These are phyloP conservation scores for Calophaca sinica DNA, from an alignment of 306 rosid genomes.

Conservation along the genomic window DNA sequence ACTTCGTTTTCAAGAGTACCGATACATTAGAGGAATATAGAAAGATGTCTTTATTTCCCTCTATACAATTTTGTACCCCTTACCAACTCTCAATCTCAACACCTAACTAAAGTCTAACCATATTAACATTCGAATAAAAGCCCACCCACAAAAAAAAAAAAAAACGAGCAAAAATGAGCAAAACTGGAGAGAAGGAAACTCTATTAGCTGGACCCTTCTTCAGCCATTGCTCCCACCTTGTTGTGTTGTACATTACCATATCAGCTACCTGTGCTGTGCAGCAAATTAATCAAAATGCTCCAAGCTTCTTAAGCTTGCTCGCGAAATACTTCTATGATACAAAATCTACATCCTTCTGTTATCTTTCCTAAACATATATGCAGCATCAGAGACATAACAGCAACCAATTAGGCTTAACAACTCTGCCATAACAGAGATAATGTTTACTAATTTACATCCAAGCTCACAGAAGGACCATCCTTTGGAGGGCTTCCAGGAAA, in stretches of 20 bases:
- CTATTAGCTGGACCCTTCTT: conserved; percentile 45
- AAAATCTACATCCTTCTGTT: conserved; percentile 56
- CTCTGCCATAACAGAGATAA: conserved; percentile 36
- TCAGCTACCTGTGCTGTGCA: conserved; percentile 47
- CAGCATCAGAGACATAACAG: conserved; percentile 53
- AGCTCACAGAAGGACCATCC: conserved; percentile 47
- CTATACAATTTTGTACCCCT: conserved; percentile 64
- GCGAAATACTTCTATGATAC: conserved; percentile 56
- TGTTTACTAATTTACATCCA: conserved; percentile 51
- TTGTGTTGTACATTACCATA: conserved; percentile 22
- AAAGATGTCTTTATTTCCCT: conserved; percentile 39
- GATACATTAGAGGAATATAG: conserved; percentile 48
- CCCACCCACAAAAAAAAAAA: conserved; percentile 32
- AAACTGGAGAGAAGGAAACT: conserved; percentile 44
- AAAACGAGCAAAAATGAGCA: conserved; percentile 42
- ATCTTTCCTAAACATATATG: conserved; percentile 57
- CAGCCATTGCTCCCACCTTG: conserved; percentile 48
- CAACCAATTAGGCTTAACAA: conserved; percentile 43
- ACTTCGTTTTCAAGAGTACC: conserved; percentile 44
- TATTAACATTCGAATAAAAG: conserved; percentile 55
- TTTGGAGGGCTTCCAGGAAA: conserved; percentile 50
- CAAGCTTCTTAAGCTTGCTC: conserved; percentile 51
- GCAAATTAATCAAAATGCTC: conserved; percentile 56
- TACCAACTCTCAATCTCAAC: conserved; percentile 45
- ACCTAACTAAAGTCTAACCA: conserved; percentile 44